Evolutionary conservation across 305 asterid species (phyloP).

Genomic region (Solanum hybrid): DNA sequence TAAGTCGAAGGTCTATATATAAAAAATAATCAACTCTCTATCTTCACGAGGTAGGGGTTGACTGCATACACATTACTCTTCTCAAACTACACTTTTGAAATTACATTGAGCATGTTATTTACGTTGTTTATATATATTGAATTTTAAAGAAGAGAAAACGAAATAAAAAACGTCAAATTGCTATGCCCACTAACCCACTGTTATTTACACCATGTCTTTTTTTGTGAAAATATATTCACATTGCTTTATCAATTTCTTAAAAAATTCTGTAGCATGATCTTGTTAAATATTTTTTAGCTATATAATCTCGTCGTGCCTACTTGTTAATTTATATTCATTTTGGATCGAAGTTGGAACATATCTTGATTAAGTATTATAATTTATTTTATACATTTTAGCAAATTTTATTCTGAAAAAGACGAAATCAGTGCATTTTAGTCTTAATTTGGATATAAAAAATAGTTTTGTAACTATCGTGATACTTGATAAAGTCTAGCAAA

Average conservation of each 20-base stretch:
- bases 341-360: not conserved
- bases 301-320: not conserved
- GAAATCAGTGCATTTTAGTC: not conserved
- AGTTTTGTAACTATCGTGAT: not conserved
- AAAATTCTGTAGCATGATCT: not conserved
- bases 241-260: not conserved
- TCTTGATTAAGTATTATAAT: not conserved
- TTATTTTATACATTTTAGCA: not conserved
- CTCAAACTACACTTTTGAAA: not conserved
- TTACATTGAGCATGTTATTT: not conserved
- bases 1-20: not conserved
- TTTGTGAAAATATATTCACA: not conserved
- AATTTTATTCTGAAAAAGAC: not conserved
- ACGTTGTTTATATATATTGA: not conserved
- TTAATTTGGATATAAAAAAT: not conserved
- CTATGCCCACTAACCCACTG: not conserved
- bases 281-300: not conserved
- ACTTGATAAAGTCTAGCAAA: not conserved
- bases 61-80: not conserved
- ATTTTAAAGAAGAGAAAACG: not conserved
- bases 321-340: not conserved
- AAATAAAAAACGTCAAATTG: not conserved
- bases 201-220: not conserved
- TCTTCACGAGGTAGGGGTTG: accelerated
- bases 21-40: not conserved